Evolutionary conservation across 2,329 filamentous ascomycete genomes (phyloP), one percentile per base, ranked within the genome.

Genomic region (Neopestalotiopsis rosae): DNA sequence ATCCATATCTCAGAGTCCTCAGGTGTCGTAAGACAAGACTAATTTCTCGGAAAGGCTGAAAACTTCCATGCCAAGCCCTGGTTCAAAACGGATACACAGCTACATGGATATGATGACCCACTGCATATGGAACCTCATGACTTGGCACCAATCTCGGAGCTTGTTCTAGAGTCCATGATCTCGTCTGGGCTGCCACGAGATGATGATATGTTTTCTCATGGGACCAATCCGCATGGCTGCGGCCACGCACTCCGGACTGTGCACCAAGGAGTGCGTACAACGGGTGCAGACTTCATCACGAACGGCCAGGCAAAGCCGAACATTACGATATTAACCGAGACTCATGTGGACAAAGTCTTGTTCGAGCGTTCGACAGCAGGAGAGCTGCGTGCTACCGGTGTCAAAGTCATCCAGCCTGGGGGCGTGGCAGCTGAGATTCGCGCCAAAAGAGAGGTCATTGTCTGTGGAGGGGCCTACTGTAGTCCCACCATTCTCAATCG

Each of bases 111-210:
- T 61, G 76, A 81, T 10, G 88, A 88, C 0, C 85, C 84, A 24
- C 78, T 90, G 1, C 83, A 88, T 65, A 86, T 82, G 6, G 87
- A 88, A 71, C 88, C 88, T 0, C 87, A 90, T 69, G 87, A 89
- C 69, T 78, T 89, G 1, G 87, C 87, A 2, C 87, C 88, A 1
- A 90, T 90, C 42, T 88, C 87, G 2, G 78, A 89, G 59, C 80
- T 86, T 38, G 76, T 90, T 10, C 79, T 85, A 34, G 82, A 89
- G 62, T 89, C 87, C 0, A 85, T 89, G 77, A 77, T 86, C 9
- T 86, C 85, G 1, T 79, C 85, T 69, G 88, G 88, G 3, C 76
- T 90, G 0, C 83, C 85, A 0, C 79, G 88, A n/a, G 82, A 87
- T 56, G 81, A 82, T 20, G 88, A 91, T 70, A 89, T 90, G 86